Base-by-base conservation (phyloP, 2,329 filamentous ascomycete genomes). In the Fonsecaea erecta region DNA sequence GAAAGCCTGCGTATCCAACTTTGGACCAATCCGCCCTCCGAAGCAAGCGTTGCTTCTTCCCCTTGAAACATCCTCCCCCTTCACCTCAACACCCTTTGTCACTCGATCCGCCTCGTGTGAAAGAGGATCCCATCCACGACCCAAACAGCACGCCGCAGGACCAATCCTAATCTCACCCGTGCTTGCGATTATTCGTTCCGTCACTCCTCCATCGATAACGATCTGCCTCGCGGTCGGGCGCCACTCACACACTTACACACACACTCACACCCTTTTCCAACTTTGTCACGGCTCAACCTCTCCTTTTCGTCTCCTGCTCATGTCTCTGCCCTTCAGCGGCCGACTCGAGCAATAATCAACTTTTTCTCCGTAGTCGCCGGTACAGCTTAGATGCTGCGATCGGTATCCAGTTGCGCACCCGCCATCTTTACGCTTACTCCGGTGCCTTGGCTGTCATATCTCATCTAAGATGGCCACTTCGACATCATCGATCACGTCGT, bases 391-490 rank as follows among this genome's bases (percentile, higher is more conserved):
- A 64, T 67, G 62, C 51, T 60, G 30, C 24, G 58, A 43, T 60
- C 65, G 52, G 52, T 55, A 48, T 51, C 55, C 43, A 51, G 48
- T 28, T n/a, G 21, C 32, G 46, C 40, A 24, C 28, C 37, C 52
- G 14, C 40, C n/a, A 53, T 52, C 60, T 51, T 16, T 53, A 54
- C 59, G 53, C 52, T 59, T 54, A 67, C 53, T 40, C 26, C 32
- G 26, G 24, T 48, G 9, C 30, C 34, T 35, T 14, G 28, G 16
- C 55, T 18, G 48, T 62, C 55, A 61, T 55, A 55, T 56, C 62
- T 64, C 54, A 54, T 61, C 54, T 59, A 66, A 65, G 52, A 68
- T 70, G 65, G 52, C 65, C 35, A 55, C 65, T 34, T 52, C 65
- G 16, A 66, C 58, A 46, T 43, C 63, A 48, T 54, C 68, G 9